These are phyloP conservation scores for Stachybotrys elegans DNA, from an alignment of 2,329 filamentous ascomycete species.

Conservation along the genomic window DNA sequence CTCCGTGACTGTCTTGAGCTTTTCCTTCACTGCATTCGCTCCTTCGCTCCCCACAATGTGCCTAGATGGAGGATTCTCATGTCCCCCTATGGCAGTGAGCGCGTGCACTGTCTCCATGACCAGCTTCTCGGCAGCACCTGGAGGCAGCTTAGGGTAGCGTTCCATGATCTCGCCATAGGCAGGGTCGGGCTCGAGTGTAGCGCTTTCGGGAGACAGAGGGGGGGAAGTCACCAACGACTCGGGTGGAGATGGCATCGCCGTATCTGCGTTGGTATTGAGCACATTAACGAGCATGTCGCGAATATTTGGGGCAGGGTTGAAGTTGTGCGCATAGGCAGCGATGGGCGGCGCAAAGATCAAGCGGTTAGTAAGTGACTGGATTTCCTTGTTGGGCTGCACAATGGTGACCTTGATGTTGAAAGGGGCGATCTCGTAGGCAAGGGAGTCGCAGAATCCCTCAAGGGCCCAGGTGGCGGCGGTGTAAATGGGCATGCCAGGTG, in stretches of 20 bases:
- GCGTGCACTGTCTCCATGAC: constrained; percentile 89
- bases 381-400: constrained; percentile 92
- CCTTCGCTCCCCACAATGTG: constrained; percentile 94
- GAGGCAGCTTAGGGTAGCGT: constrained; percentile 69
- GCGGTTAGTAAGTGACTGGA: constrained; percentile 79
- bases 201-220: constrained; percentile 24
- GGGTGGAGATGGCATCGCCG: constrained; percentile 34
- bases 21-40: constrained; percentile 84
- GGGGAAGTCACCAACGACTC: constrained; percentile 22
- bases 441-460: constrained; percentile 90
- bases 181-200: constrained; percentile 25
- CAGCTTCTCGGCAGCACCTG: constrained; percentile 63
- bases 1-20: constrained; percentile 92
- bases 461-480: constrained; percentile 91
- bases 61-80: constrained; percentile 89
- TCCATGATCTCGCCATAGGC: constrained; percentile 46
- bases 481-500: constrained; percentile 85
- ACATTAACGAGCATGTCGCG: constrained; percentile 79
- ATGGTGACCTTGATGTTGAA: constrained; percentile 97
- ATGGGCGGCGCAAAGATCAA: constrained; percentile 80
- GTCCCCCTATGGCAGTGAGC: constrained; percentile 84
- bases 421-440: constrained; percentile 93
- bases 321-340: constrained; percentile 38
- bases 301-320: constrained; percentile 65
- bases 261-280: constrained; percentile 69